Evolutionary conservation across 2,329 filamentous ascomycete species (phyloP).

Genomic region (Hypomyces perniciosus): DNA sequence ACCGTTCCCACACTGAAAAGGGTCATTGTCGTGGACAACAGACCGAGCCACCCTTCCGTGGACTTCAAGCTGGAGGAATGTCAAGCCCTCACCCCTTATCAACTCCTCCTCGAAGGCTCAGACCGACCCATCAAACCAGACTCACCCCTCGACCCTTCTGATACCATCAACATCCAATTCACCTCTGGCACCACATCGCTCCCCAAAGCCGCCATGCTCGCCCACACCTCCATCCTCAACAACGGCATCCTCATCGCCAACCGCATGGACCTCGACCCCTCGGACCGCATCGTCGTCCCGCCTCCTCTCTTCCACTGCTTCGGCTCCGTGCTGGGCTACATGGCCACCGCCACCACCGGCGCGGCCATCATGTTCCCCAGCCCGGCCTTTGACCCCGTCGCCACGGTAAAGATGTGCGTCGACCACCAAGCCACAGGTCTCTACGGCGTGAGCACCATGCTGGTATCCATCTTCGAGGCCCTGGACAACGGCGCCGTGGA

Average conservation of each 20-base stretch:
- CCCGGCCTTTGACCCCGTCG: constrained; percentile 77
- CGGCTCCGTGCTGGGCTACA: constrained; percentile 85
- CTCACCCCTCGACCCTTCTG: constrained; percentile 47
- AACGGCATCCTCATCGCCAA: constrained; percentile 81
- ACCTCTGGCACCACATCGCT: constrained; percentile 89
- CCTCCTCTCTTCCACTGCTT: constrained; percentile 90
- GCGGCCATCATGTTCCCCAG: constrained; percentile 77
- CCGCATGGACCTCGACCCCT: constrained; percentile 71
- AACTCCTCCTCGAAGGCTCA: constrained; percentile 32
- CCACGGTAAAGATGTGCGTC: constrained; percentile 54
- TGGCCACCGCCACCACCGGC: constrained; percentile 81
- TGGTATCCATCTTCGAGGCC: constrained; percentile 76
- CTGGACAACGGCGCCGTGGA: constrained; percentile 42
- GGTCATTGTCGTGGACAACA: constrained; percentile 77
- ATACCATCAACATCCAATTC: constrained; percentile 93
- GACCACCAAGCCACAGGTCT: constrained; percentile 56
- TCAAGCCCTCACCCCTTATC: constrained; percentile 41
- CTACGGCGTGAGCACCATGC: constrained; percentile 94
- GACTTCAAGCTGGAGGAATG: constrained; percentile 38
- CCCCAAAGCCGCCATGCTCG: constrained; percentile 88
- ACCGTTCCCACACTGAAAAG: constrained; percentile 63
- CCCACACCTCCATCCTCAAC: constrained; percentile 82
- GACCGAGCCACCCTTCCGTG: constrained; percentile 39
- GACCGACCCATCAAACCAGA: constrained; percentile 36
- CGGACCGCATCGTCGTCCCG: constrained; percentile 76